phyloP scores from a whole-genome alignment of 75 land plant genomes.

The Sequoiadendron giganteum region DNA sequence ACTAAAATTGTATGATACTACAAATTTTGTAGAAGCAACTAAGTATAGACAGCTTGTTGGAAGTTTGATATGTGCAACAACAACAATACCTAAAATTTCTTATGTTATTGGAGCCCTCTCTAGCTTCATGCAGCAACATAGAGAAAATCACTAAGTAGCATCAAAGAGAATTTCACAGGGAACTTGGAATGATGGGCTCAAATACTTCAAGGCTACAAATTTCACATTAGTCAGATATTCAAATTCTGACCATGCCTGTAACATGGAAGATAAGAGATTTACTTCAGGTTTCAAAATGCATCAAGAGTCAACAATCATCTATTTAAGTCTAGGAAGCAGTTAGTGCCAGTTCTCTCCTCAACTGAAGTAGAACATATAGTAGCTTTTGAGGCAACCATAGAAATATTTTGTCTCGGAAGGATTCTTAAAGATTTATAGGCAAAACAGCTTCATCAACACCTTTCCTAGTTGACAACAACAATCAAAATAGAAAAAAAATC shows the following conservation, averaged over 20 bases:
- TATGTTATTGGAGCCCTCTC: background rate
- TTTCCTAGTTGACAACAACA: background rate
- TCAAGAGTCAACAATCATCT: background rate
- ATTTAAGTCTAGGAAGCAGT: background rate
- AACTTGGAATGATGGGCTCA: background rate
- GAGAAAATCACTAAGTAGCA: background rate
- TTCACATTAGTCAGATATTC: background rate
- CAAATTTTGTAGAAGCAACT: background rate
- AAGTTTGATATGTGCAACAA: background rate
- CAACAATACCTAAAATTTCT: background rate
- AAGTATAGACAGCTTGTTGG: background rate
- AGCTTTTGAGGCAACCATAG: background rate
- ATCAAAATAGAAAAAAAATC: background rate
- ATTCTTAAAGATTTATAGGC: background rate
- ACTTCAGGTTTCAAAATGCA: background rate
- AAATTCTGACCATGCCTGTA: background rate
- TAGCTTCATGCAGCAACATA: background rate
- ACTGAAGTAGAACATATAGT: background rate
- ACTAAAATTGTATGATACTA: background rate
- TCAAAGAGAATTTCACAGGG: background rate
- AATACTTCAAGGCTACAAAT: background rate
- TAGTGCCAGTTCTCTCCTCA: background rate
- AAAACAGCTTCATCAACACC: background rate
- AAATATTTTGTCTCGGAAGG: background rate
- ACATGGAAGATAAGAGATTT: background rate